Percentiles rank a stretch among this genome's conserved stretches.
Evolutionary conservation across 306 rosid genomes (phyloP).

Genomic region (Vigna nakashimae): DNA sequence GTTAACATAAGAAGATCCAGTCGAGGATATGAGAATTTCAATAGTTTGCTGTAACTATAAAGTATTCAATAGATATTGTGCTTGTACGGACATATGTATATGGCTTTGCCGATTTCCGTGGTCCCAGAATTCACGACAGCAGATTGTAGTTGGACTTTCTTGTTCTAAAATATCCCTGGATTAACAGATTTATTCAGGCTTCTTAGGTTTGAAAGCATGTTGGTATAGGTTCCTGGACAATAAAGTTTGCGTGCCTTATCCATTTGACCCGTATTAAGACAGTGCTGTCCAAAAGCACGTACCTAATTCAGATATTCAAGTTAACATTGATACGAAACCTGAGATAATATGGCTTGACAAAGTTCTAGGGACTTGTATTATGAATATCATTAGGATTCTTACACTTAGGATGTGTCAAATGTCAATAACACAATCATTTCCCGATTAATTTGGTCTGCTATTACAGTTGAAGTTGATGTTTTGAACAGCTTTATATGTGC

Average conservation of each 20-base stretch:
- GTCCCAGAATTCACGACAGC: slow-evolving; percentile 30
- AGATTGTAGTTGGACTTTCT: slow-evolving; percentile 29
- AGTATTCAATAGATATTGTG: slow-evolving; percentile 15
- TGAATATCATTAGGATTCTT: neutral
- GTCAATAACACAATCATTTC: slow-evolving; percentile 11
- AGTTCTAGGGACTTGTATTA: slow-evolving; percentile 6
- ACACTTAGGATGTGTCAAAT: slow-evolving; percentile 1
- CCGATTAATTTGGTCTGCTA: neutral
- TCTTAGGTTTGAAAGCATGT: slow-evolving; percentile 27
- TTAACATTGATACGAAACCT: neutral
- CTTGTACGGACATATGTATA: neutral
- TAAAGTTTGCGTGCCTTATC: slow-evolving; percentile 25
- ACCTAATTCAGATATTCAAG: neutral
- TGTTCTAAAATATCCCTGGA: neutral
- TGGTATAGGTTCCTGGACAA: neutral
- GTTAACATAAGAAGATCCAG: neutral
- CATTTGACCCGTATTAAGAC: slow-evolving; percentile 4
- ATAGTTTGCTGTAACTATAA: neutral
- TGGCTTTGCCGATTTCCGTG: slow-evolving; percentile 27
- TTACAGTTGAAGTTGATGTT: slow-evolving; percentile 32
- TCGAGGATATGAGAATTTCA: neutral
- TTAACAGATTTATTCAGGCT: slow-evolving; percentile 20
- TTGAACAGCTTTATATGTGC: neutral
- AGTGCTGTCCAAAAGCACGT: neutral
- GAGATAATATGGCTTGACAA: slow-evolving; percentile 20